Evolutionary conservation across 164 flowering plant genomes (phyloP), one percentile per base, ranked within the genome.

Genomic region (Paratinospora sagittata): DNA sequence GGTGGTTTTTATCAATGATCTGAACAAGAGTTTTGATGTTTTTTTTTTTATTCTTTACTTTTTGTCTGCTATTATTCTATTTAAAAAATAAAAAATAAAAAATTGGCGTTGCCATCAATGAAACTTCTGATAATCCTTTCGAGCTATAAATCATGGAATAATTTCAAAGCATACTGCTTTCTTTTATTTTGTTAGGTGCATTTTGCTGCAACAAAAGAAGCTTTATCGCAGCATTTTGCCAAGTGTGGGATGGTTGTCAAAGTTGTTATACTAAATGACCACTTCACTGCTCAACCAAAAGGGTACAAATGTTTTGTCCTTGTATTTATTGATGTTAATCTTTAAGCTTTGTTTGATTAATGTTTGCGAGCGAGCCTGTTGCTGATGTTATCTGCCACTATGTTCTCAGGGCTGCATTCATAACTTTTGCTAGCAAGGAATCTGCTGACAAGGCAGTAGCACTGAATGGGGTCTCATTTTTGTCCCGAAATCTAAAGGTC

Each of bases 371-470:
- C 2, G 62, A 65, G 19, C 49, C 11, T 47, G 47, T 60, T 9
- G 7, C 26, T 72, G 37, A 62, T 65, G 30, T 60, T 19, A 27
- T 52, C 58, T 63, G n/a, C 17, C 37, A 8, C 67, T 65, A 12
- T 27, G 33, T 27, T 68, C 26, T 39, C 67, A 83, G 86, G 75
- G 72, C 78, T 43, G 86, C 86, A 23, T 81, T 74, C 72, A 49
- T 83, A 70, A 74, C 77, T 33, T 83, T 81, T 75, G 78, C 69
- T 6, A 66, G 70, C 72, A 76, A 78, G 71, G 83, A 76, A 33
- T 77, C 84, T 36, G 81, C 72, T 36, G 80, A 83, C 52, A 79
- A 73, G 74, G 86, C 86, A 52, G 13, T 83, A 60, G 78, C 78
- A 61, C 41, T 75, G 73, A 80, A 69, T 70, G 86, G 84, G 64